Percentiles rank a stretch among this genome's conserved stretches.
These are phyloP conservation scores for Cyphellophora attinorum DNA, from an alignment of 2,329 filamentous ascomycete genomes.

Conservation along the genomic window DNA sequence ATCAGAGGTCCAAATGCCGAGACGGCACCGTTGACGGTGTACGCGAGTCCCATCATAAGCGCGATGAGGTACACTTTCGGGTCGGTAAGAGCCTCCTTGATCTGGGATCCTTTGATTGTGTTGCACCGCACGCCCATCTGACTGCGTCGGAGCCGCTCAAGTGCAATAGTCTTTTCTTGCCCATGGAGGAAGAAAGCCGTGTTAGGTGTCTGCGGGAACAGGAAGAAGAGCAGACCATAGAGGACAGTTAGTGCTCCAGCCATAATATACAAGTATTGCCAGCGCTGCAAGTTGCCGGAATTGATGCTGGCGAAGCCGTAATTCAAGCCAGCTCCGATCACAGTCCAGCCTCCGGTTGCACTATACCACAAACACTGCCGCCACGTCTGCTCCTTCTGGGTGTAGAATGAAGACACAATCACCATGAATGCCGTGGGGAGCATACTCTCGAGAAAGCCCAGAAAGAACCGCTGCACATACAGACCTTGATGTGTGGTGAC, in stretches of 20 bases:
- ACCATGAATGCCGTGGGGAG: constrained; percentile 60
- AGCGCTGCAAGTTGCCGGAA: constrained; percentile 44
- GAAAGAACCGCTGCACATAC: constrained; percentile 57
- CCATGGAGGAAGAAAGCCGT: constrained; percentile 56
- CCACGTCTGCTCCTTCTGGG: constrained; percentile 54
- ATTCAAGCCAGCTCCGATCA: constrained; percentile 55
- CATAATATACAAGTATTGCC: constrained; percentile 64
- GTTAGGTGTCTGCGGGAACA: constrained; percentile 55
- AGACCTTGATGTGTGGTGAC: constrained; percentile 56
- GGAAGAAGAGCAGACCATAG: constrained; percentile 57
- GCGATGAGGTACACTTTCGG: constrained; percentile 55
- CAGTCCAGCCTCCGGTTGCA: constrained; percentile 45
- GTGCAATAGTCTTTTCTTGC: constrained; percentile 54
- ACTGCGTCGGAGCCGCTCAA: constrained; percentile 52
- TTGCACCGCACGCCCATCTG: constrained; percentile 56
- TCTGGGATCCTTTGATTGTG: constrained; percentile 49
- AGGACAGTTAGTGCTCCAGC: constrained; percentile 54
- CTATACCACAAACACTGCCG: constrained; percentile 62
- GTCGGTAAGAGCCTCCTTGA: constrained; percentile 50
- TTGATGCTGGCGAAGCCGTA: constrained; percentile 59
- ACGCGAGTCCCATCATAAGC: constrained; percentile 59
- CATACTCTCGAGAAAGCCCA: constrained; percentile 52
- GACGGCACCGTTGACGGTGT: constrained; percentile 63
- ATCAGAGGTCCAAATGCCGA: constrained; percentile 63
- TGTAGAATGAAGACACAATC: constrained; percentile 54